Percentiles rank a stretch among this genome's conserved stretches.
Evolutionary conservation across 2,329 filamentous ascomycete genomes (phyloP).

Genomic region (Fusarium chuoi): DNA sequence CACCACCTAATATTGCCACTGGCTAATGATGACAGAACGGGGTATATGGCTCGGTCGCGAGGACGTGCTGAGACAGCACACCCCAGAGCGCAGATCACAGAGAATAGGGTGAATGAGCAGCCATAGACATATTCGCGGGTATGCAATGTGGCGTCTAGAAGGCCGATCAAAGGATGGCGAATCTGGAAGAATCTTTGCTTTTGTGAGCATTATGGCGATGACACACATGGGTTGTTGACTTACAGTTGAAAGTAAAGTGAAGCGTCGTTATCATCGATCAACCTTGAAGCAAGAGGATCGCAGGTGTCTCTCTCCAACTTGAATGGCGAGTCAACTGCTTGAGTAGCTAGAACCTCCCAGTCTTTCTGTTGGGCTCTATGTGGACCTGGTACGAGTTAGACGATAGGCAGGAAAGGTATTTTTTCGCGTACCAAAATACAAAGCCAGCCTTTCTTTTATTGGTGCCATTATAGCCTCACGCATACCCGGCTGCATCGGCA

Average conservation of each 20-base stretch:
- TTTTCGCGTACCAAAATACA: slow-evolving; percentile 1
- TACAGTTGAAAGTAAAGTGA: slow-evolving; percentile 13
- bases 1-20: slow-evolving; percentile 10
- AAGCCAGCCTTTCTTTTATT: slow-evolving; percentile 9
- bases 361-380: slow-evolving; percentile 15
- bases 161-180: slow-evolving; percentile 5
- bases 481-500: slow-evolving; percentile 10
- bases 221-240: accelerated
- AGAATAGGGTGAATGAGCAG: slow-evolving; percentile 12
- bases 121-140: slow-evolving; percentile 12
- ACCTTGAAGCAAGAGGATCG: slow-evolving; percentile 5
- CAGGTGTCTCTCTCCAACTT: slow-evolving; percentile 14
- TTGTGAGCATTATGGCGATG: accelerated
- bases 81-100: slow-evolving; percentile 2
- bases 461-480: slow-evolving; percentile 18
- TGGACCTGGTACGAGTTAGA: neutral
- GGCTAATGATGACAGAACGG: neutral
- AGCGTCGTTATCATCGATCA: slow-evolving; percentile 10
- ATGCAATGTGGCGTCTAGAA: slow-evolving; percentile 5
- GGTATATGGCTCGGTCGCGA: slow-evolving; percentile 13
- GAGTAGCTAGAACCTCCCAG: slow-evolving; percentile 4
- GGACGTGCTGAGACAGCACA: slow-evolving; percentile 13
- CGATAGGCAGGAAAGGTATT: accelerated
- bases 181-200: slow-evolving; percentile 5
- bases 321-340: slow-evolving; percentile 11